phyloP scores from a whole-genome alignment of 345 rosid genomes.

The Microthlaspi erraticum region DNA sequence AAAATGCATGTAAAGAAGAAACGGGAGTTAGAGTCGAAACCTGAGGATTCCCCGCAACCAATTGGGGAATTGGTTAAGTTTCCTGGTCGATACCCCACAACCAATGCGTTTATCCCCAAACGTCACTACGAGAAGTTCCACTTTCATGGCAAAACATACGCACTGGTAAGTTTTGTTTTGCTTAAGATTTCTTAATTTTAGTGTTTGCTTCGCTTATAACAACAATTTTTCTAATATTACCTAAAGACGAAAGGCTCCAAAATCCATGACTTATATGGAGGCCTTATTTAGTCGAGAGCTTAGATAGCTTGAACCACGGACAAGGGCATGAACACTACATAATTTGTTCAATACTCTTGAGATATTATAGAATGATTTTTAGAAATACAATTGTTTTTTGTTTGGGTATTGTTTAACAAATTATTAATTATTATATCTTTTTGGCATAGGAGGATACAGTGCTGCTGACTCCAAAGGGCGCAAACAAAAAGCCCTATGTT shows the following conservation, averaged over 20 bases:
- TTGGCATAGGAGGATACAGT: conserved; percentile 75
- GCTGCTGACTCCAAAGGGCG: conserved; percentile 64
- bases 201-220: not conserved
- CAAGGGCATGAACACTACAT: too few species aligned
- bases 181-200: not conserved
- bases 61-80: not conserved
- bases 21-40: not conserved
- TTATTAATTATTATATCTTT: not conserved
- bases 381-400: too few species aligned
- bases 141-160: conserved; percentile 1
- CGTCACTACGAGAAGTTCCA: conserved; percentile 12
- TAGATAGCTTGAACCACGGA: too few species aligned
- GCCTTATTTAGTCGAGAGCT: too few species aligned
- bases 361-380: too few species aligned
- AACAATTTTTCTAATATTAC: not conserved
- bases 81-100: too few species aligned
- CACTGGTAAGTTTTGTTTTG: conserved; percentile 25
- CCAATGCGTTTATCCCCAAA: too few species aligned
- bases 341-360: not conserved
- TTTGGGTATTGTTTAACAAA: too few species aligned
- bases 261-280: too few species aligned
- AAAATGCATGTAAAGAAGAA: not conserved
- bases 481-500: conserved; percentile 67
- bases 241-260: too few species aligned
- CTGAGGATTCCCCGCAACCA: not conserved